Evolutionary conservation across 73 alveolate genomes (phyloP).

Genomic region (Tetrahymena elliotti): DNA sequence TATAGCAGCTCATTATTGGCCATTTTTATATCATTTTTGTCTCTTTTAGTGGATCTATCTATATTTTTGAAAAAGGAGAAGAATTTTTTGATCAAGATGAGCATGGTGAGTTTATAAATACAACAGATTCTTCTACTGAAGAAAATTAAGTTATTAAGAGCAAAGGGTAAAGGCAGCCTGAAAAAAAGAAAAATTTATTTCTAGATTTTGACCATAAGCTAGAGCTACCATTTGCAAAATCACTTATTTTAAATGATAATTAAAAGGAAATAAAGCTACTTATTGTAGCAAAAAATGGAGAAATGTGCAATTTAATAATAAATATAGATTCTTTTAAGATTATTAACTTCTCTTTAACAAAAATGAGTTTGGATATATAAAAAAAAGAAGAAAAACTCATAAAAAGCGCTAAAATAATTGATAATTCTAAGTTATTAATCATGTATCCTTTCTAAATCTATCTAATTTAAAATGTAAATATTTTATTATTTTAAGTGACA

Average conservation of each 20-base stretch:
- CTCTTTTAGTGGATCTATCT: background rate
- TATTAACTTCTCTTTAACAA: background rate
- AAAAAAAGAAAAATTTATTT: background rate
- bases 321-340: background rate
- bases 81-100: background rate
- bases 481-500: background rate
- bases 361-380: background rate
- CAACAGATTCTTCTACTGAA: background rate
- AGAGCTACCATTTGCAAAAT: background rate
- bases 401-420: background rate
- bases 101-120: background rate
- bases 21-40: background rate
- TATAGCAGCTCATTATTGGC: background rate
- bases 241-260: background rate
- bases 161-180: background rate
- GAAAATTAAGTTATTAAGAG: background rate
- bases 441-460: background rate
- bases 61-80: background rate
- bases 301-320: background rate
- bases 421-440: background rate
- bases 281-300: background rate
- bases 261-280: background rate
- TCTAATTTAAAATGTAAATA: background rate
- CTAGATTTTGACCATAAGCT: background rate
- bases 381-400: background rate